These are phyloP conservation scores for Penicillium goetzii DNA, from an alignment of 495 filamentous ascomycete species.

Conservation along the genomic window DNA sequence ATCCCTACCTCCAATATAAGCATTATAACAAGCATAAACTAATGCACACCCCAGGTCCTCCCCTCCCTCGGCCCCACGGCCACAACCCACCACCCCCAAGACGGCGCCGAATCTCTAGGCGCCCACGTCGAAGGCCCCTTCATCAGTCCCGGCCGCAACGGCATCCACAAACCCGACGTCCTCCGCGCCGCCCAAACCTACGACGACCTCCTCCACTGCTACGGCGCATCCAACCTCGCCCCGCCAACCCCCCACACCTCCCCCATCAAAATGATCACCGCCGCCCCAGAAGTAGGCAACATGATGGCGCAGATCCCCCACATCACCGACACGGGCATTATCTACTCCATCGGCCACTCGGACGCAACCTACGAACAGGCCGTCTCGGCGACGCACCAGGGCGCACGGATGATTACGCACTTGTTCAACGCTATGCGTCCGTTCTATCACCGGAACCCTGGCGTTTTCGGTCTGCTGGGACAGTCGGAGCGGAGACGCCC, in stretches of 20 bases:
- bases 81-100: constrained; percentile 41
- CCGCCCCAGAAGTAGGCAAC: constrained; percentile 73
- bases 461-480: constrained; percentile 76
- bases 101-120: constrained; percentile 79
- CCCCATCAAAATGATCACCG: constrained; percentile 74
- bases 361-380: constrained; percentile 80
- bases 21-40: not conserved
- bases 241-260: not conserved
- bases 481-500: constrained; percentile 51
- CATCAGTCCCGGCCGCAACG: constrained; percentile 70
- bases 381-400: constrained; percentile 62
- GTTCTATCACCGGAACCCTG: constrained; percentile 82
- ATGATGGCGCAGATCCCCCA: constrained; percentile 65
- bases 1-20: not conserved
- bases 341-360: constrained; percentile 79
- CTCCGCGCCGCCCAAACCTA: constrained; percentile 57
- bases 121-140: constrained; percentile 88
- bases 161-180: constrained; percentile 69
- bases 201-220: constrained; percentile 65
- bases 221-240: constrained; percentile 65
- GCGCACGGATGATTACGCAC: constrained; percentile 84
- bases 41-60: constrained; percentile 54
- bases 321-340: constrained; percentile 62
- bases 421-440: constrained; percentile 90
- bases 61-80: constrained; percentile 74